Conservation (phyloP, 768 basidiomycete species). For the Boletus subparvulus region DNA sequence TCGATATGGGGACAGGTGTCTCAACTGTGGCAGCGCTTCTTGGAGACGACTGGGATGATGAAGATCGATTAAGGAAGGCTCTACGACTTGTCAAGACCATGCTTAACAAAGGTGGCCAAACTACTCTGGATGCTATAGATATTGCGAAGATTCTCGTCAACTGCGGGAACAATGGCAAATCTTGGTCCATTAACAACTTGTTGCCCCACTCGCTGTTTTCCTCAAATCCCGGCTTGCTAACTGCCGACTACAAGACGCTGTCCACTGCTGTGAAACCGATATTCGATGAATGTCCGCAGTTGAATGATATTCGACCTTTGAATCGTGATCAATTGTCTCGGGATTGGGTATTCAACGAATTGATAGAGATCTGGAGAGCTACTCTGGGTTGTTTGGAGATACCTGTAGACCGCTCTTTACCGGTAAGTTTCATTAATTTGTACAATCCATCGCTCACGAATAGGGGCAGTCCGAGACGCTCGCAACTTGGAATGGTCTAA, state of each 20-base stretch:
- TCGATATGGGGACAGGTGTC: constrained; percentile 60
- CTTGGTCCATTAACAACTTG: constrained; percentile 49
- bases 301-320: constrained; percentile 57
- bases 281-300: constrained; percentile 51
- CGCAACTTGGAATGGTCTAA: constrained; percentile 56
- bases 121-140: constrained; percentile 56
- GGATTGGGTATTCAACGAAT: constrained; percentile 50
- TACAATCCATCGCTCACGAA: constrained; percentile 1
- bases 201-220: constrained; percentile 56
- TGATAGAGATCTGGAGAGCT: constrained; percentile 56
- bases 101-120: constrained; percentile 51
- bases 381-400: constrained; percentile 45
- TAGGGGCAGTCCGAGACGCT: constrained; percentile 45
- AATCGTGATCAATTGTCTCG: constrained; percentile 54
- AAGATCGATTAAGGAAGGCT: constrained; percentile 42
- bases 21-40: constrained; percentile 57
- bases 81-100: constrained; percentile 55
- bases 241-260: constrained; percentile 50
- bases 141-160: constrained; percentile 43
- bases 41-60: constrained; percentile 39
- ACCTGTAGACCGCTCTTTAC: constrained; percentile 42
- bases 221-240: constrained; percentile 54
- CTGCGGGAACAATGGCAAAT: constrained; percentile 32
- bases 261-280: constrained; percentile 49
- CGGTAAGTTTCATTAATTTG: constrained; percentile 42